Conservation (phyloP, 257 asterid genomes). For the Jacaranda copaia region DNA sequence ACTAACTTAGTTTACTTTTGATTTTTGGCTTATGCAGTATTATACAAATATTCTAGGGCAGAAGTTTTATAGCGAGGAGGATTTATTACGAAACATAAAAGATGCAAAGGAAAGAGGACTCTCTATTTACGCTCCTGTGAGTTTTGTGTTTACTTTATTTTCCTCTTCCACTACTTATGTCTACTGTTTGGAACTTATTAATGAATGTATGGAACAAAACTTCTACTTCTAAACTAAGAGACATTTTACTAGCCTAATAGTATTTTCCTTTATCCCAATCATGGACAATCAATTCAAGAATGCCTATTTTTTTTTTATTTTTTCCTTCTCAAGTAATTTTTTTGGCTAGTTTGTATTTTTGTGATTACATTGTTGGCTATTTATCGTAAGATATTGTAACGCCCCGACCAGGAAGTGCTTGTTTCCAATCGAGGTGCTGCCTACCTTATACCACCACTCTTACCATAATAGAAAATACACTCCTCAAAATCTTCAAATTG, state of each 20-base stretch:
- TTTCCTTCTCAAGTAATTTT: no score
- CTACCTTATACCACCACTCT: no score
- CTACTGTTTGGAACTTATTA: not conserved
- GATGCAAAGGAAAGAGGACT: conserved; percentile 15
- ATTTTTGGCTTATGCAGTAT: conserved; percentile 11
- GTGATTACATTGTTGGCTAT: no score
- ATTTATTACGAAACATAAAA: not conserved
- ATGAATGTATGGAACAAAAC: not conserved
- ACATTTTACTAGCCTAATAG: not conserved
- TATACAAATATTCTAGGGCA: conserved; percentile 5
- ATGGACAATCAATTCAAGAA: no score
- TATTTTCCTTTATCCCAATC: not conserved
- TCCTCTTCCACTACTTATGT: not conserved
- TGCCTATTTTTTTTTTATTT: no score
- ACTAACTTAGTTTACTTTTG: not conserved
- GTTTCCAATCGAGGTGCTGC: no score
- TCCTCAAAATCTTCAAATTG: no score
- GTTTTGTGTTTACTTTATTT: not conserved
- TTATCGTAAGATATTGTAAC: no score
- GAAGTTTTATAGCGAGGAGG: not conserved
- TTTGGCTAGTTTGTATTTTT: no score
- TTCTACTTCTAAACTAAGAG: not conserved
- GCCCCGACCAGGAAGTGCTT: no score
- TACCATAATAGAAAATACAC: no score
- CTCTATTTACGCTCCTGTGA: conserved; percentile 8